Evolutionary conservation across 2,329 filamentous ascomycete species (phyloP).

Genomic region (Phaeomoniella chlamydospora): DNA sequence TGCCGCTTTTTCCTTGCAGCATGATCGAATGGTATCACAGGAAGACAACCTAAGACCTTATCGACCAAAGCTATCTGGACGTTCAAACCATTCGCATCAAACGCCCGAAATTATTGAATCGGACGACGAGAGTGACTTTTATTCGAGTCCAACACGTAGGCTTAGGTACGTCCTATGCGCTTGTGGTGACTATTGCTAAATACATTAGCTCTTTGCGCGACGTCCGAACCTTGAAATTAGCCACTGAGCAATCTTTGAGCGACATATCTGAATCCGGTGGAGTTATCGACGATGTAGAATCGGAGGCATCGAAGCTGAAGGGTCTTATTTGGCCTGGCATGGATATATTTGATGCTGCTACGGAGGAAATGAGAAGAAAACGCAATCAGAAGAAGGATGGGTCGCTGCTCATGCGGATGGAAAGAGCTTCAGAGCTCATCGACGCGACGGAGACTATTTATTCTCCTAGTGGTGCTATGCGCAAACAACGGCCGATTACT

Average conservation of each 20-base stretch:
- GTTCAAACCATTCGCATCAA: too few relatives aligned
- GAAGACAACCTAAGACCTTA: too few relatives aligned
- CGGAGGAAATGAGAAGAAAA: slow-evolving; percentile 30
- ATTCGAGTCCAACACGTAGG: slow-evolving; percentile 8
- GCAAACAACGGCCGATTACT: slow-evolving; percentile 29
- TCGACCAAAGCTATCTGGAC: too few relatives aligned
- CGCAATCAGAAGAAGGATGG: slow-evolving; percentile 37
- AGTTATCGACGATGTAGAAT: slow-evolving; percentile 7
- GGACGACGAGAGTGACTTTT: slow-evolving; percentile 8
- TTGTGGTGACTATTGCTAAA: too few relatives aligned
- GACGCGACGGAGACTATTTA: slow-evolving; percentile 33
- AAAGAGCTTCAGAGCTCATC: slow-evolving; percentile 26
- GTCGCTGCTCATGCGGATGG: slow-evolving; percentile 29
- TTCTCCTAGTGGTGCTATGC: slow-evolving; percentile 25
- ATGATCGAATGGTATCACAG: too few relatives aligned
- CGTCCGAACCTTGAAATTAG: too few relatives aligned
- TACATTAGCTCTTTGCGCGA: too few relatives aligned
- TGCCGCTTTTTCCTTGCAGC: too few relatives aligned
- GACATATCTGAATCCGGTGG: background rate
- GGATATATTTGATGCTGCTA: slow-evolving; percentile 36
- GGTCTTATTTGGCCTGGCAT: slow-evolving; percentile 35
- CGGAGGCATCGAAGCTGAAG: slow-evolving; percentile 28
- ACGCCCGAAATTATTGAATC: background rate
- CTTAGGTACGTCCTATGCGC: slow-evolving; percentile 7
- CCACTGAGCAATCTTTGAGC: too few relatives aligned